Conservation (phyloP, 2,329 filamentous ascomycete species). For the Lasiodiplodia sp. region DNA sequence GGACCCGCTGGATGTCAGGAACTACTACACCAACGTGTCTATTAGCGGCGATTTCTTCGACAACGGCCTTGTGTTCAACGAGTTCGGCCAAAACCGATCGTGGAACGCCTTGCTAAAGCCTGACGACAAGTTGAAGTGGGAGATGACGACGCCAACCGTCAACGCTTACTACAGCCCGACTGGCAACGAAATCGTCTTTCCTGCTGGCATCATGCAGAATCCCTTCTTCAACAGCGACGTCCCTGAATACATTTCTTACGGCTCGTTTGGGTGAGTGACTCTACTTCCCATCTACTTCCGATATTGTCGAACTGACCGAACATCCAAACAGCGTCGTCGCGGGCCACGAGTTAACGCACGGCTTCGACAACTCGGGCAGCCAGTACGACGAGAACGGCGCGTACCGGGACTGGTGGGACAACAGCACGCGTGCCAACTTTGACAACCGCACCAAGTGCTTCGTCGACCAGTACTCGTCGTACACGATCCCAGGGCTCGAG, state of each 20-base stretch:
- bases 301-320: neutral
- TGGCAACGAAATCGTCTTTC: constrained; percentile 74
- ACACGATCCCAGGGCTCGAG: constrained; percentile 61
- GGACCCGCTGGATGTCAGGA: constrained; percentile 62
- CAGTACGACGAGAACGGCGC: constrained; percentile 71
- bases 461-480: constrained; percentile 70
- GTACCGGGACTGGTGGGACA: constrained; percentile 72
- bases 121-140: constrained; percentile 54
- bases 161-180: constrained; percentile 67
- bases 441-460: constrained; percentile 69
- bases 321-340: constrained; percentile 68
- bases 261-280: constrained; percentile 63
- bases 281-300: constrained; percentile 69
- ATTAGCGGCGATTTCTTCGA: constrained; percentile 64
- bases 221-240: constrained; percentile 70
- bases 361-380: constrained; percentile 71
- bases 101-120: constrained; percentile 69
- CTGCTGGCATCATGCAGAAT: constrained; percentile 73
- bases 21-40: constrained; percentile 63
- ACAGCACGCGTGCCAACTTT: constrained; percentile 66
- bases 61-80: constrained; percentile 62
- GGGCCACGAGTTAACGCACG: constrained; percentile 74
- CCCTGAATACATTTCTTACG: constrained; percentile 71
- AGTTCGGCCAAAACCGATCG: constrained; percentile 55
- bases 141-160: constrained; percentile 64